A percentile compares a stretch with the other conserved stretches of the same genome.
Evolutionary conservation across 1,284 basidiomycete species (phyloP).

Genomic region (Leccinum pallidistipes): DNA sequence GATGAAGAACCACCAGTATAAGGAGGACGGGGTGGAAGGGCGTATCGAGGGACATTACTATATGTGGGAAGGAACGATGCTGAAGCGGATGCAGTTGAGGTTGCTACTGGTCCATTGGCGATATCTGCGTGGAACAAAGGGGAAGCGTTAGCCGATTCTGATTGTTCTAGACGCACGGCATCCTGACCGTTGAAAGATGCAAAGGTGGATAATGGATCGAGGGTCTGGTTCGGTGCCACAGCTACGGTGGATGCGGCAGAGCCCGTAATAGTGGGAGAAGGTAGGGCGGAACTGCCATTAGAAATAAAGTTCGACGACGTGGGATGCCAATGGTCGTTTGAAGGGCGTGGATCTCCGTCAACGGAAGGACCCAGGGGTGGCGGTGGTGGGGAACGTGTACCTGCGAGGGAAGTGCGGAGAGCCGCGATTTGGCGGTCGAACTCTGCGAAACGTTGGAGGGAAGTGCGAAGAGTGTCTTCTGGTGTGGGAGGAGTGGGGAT

Average conservation of each 20-base stretch:
- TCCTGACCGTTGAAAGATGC: conserved; percentile 24
- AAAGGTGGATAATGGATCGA: conserved; percentile 19
- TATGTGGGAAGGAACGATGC: conserved; percentile 20
- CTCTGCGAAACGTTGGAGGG: conserved; percentile 52
- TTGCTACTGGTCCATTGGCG: conserved; percentile 4
- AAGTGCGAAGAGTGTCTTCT: conserved; percentile 44
- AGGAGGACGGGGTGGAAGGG: conserved; percentile 18
- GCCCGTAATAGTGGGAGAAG: conserved; percentile 5
- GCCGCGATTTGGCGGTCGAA: conserved; percentile 53
- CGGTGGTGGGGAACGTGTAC: conserved; percentile 37
- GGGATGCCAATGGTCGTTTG: conserved; percentile 21
- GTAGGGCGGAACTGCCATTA: conserved; percentile 3
- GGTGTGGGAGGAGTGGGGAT: conserved; percentile 18
- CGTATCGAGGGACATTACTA: conserved; percentile 24
- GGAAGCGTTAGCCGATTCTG: conserved; percentile 7
- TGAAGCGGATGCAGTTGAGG: conserved; percentile 22
- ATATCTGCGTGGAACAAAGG: conserved; percentile 14
- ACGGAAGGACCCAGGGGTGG: conserved; percentile 33
- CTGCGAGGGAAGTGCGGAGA: conserved; percentile 39
- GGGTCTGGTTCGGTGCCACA: conserved; percentile 11
- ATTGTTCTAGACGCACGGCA: conserved; percentile 8
- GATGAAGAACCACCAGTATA: conserved; percentile 21
- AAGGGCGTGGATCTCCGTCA: conserved; percentile 17
- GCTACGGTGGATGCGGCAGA: conserved; percentile 12
- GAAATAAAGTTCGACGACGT: conserved; percentile 24